Conservation (phyloP, 1,284 basidiomycete species). For the Marasmius fiardii region DNA sequence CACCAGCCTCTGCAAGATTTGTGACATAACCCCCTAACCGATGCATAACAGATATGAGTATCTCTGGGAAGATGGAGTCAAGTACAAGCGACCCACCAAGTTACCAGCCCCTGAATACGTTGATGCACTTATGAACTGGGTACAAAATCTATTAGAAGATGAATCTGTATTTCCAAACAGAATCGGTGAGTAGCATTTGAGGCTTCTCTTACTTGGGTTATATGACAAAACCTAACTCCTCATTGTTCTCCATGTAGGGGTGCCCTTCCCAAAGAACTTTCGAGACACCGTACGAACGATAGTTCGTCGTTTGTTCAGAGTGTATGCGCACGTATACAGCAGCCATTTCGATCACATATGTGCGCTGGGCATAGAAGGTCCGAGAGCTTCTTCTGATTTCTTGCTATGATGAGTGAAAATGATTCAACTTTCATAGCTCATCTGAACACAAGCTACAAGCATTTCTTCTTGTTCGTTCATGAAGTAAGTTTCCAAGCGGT, state of each 20-base stretch:
- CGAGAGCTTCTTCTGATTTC: too few relatives aligned
- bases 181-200: conserved; percentile 59
- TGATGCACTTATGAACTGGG: conserved; percentile 99
- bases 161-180: conserved; percentile 93
- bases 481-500: conserved; percentile 60
- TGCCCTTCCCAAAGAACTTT: conserved; percentile 92
- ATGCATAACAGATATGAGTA: conserved; percentile 80
- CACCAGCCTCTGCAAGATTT: background rate
- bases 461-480: conserved; percentile 96
- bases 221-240: background rate
- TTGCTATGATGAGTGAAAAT: too few relatives aligned
- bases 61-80: conserved; percentile 95
- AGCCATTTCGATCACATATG: conserved; percentile 99
- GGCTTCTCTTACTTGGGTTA: background rate
- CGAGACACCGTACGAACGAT: conserved; percentile 91
- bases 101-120: conserved; percentile 96
- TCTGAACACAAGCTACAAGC: conserved; percentile 97
- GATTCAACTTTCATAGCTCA: conserved; percentile 64
- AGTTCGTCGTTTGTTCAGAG: conserved; percentile 88
- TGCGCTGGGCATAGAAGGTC: conserved; percentile 97
- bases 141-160: conserved; percentile 91
- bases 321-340: conserved; percentile 99
- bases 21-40: background rate
- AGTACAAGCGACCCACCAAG: conserved; percentile 91
- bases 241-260: conserved; percentile 49